A percentile compares a stretch with the other conserved stretches of the same genome.
Evolutionary conservation across 768 basidiomycete genomes (phyloP).

Genomic region (Podaxis pistillaris): DNA sequence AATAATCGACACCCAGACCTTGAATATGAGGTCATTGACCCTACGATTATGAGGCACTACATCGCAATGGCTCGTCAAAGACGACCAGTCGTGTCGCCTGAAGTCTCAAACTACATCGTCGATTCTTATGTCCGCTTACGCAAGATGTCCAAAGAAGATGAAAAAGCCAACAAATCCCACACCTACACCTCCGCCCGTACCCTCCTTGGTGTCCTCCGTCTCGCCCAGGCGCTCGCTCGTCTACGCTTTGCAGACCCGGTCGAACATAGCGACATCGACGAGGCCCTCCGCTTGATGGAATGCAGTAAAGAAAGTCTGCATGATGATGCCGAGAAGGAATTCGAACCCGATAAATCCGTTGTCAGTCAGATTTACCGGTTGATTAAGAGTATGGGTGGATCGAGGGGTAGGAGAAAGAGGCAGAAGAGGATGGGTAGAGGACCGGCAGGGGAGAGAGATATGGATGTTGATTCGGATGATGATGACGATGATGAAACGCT

Average conservation of each 20-base stretch:
- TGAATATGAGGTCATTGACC: conserved; percentile 81
- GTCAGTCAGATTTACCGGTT: conserved; percentile 86
- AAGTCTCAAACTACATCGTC: conserved; percentile 90
- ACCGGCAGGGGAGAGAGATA: conserved; percentile 66
- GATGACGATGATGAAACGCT: conserved; percentile 72
- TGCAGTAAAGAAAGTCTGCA: conserved; percentile 90
- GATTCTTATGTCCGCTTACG: conserved; percentile 95
- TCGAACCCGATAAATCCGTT: conserved; percentile 73
- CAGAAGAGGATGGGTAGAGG: conserved; percentile 63
- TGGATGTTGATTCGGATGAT: conserved; percentile 67
- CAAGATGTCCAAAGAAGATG: conserved; percentile 89
- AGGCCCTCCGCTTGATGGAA: conserved; percentile 95
- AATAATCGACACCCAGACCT: conserved; percentile 85
- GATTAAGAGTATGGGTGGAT: conserved; percentile 80
- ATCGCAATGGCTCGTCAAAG: conserved; percentile 88
- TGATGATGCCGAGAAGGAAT: conserved; percentile 72
- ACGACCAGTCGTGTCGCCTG: conserved; percentile 86
- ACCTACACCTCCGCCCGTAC: conserved; percentile 97
- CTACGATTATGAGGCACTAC: conserved; percentile 93
- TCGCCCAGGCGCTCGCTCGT: conserved; percentile 93
- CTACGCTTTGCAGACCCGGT: conserved; percentile 83
- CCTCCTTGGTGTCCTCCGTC: conserved; percentile 88
- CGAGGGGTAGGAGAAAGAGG: conserved; percentile 31
- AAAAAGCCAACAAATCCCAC: conserved; percentile 83
- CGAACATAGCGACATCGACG: conserved; percentile 87